Evolutionary conservation across 306 rosid genomes (phyloP), one percentile per base, ranked within the genome.

Genomic region (Prunus mongolica): DNA sequence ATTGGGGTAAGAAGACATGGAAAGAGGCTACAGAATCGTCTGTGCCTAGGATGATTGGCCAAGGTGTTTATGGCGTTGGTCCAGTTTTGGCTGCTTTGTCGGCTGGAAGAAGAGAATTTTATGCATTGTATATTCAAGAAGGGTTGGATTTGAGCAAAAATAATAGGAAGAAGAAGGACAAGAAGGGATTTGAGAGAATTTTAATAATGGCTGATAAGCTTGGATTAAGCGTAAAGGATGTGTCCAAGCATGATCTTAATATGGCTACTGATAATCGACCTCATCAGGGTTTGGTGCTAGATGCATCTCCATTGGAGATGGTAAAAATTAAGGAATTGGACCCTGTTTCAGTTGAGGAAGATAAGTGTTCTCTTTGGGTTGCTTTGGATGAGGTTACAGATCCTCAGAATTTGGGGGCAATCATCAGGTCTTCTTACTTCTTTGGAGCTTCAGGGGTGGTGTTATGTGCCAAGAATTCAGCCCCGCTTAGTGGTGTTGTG

Each of bases 341-440:
- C 57, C 92, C 90, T 14, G 74, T 89, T 79, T 88, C 91, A n/a
- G 45, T 76, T 3, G 88, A 84, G 63, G 93, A 90, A 84, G 93
- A 85, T 34, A 82, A 84, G 69, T 88, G 83, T 73, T 87, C 89
- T 71, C 96, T 95, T 57, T 92, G 97, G 99, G 82, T 95, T 56
- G 99, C 97, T 52, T 78, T 95, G 86, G 99, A 95, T 51, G 99
- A 95, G 82, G 99, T 95, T 51, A 88, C 97, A 2, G 97, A 95
- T 87, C 97, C 98, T 69, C 97, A 94, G 70, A 94, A 94, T 84
- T 81, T 94, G 80, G 98, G 97, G 68, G 97, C 97, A 69, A 91
- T 94, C 51, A 86, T 94, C 72, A 90, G 98, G 86, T 94, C 98
- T 20, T 84, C 98, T 1, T 91, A 91, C 80, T 93, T 81, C 80